Percentiles rank a stretch among this genome's conserved stretches.
Evolutionary conservation across 805 yeast genomes (phyloP).

Genomic region (Spencermartinsiella europaea): DNA sequence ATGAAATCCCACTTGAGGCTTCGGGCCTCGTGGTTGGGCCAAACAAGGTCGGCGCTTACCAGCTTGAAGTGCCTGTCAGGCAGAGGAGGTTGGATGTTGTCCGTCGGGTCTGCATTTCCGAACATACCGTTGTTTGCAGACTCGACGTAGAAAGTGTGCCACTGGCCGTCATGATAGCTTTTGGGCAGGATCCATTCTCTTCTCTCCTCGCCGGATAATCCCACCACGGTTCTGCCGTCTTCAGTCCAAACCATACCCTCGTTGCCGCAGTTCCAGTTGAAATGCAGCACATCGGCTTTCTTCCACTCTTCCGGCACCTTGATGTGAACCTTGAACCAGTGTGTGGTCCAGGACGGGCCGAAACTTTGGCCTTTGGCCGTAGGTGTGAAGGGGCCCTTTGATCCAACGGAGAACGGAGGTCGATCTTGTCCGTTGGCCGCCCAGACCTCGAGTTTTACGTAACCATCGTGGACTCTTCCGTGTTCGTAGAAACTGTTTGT

Average conservation of each 20-base stretch:
- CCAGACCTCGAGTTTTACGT: constrained; percentile 56
- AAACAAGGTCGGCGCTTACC: constrained; percentile 63
- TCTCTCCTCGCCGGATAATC: constrained; percentile 80
- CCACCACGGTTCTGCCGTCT: constrained; percentile 68
- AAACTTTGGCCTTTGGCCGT: constrained; percentile 57
- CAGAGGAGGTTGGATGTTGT: constrained; percentile 55
- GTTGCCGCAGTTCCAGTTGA: constrained; percentile 78
- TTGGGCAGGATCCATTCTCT: constrained; percentile 65
- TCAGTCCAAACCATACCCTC: constrained; percentile 78
- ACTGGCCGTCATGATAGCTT: constrained; percentile 41
- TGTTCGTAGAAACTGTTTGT: constrained; percentile 51
- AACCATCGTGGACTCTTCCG: constrained; percentile 5
- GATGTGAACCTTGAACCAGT: constrained; percentile 74
- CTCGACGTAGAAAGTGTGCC: constrained; percentile 70
- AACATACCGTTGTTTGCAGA: constrained; percentile 92
- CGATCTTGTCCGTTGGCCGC: constrained; percentile 61
- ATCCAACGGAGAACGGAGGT: constrained; percentile 45
- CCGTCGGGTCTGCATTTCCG: constrained; percentile 51
- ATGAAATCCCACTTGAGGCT: constrained; percentile 72
- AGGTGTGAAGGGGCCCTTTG: constrained; percentile 40
- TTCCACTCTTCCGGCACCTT: constrained; percentile 50
- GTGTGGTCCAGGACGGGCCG: constrained; percentile 96
- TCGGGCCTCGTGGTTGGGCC: constrained; percentile 77
- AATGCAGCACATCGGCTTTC: constrained; percentile 46
- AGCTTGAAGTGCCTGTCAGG: constrained; percentile 64